Conservation (phyloP, 1,284 basidiomycete species). For the Trichosporon asahii region DNA sequence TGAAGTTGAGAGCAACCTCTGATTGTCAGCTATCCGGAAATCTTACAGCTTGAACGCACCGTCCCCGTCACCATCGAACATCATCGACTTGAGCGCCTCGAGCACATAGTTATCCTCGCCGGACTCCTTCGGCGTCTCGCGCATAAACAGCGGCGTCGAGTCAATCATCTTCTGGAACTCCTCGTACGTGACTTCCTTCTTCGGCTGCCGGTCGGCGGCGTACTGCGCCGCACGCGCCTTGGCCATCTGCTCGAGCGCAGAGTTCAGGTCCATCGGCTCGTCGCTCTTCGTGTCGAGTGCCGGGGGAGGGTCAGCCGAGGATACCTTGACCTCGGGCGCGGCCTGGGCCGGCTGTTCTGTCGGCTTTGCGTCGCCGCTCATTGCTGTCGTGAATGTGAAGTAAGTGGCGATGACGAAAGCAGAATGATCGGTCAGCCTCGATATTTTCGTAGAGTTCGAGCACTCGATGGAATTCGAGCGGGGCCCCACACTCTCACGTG, state of each 20-base stretch:
- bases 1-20: constrained; percentile 91
- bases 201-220: constrained; percentile 15
- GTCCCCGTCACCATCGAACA: constrained; percentile 86
- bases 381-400: not conserved
- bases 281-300: constrained; percentile 15
- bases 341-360: not conserved
- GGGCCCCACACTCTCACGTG: constrained; percentile 14
- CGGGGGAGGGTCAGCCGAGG: not conserved
- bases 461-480: constrained; percentile 6
- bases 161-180: constrained; percentile 43
- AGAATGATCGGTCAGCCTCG: not conserved
- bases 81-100: constrained; percentile 79
- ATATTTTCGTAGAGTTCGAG: constrained; percentile 1
- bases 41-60: constrained; percentile 61
- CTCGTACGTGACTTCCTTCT: constrained; percentile 37
- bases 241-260: constrained; percentile 25
- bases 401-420: not conserved
- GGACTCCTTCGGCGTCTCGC: constrained; percentile 68
- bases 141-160: constrained; percentile 82
- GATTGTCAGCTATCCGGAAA: constrained; percentile 12
- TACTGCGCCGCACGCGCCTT: constrained; percentile 20
- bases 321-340: constrained; percentile 6
- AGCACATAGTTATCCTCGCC: constrained; percentile 63
- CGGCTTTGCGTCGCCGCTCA: constrained; percentile 7
- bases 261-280: constrained; percentile 13